Conservation (phyloP, 1,284 basidiomycete species). For the Lentinula novae-zelandiae region DNA sequence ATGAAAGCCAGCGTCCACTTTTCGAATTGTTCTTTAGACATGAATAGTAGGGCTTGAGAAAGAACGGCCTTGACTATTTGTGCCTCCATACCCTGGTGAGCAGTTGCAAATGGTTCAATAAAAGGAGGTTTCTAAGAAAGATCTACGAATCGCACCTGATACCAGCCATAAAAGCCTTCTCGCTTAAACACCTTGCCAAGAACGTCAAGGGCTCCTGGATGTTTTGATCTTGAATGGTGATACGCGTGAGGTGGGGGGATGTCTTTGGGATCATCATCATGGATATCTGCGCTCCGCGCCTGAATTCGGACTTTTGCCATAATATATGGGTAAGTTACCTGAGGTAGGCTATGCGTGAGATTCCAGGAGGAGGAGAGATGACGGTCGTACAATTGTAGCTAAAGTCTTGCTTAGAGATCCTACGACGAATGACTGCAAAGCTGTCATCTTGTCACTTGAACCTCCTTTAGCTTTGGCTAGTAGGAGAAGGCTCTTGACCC, state of each 20-base stretch:
- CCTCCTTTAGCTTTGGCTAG: slow-evolving; percentile 50
- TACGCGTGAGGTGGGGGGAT: slow-evolving; percentile 26
- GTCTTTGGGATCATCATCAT: slow-evolving; percentile 44
- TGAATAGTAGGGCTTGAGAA: slow-evolving; percentile 65
- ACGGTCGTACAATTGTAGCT: slow-evolving; percentile 80
- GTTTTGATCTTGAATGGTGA: slow-evolving; percentile 38
- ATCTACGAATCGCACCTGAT: slow-evolving; percentile 63
- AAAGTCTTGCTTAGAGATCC: slow-evolving; percentile 96
- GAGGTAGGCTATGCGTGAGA: neutral
- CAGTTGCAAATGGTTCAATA: neutral
- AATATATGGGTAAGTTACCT: slow-evolving; percentile 92
- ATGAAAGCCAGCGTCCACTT: slow-evolving; percentile 70
- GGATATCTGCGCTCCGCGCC: slow-evolving; percentile 52
- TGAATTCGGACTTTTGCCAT: slow-evolving; percentile 99
- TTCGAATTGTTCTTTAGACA: slow-evolving; percentile 82
- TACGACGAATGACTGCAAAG: slow-evolving; percentile 80
- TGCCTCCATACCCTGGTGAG: slow-evolving; percentile 66
- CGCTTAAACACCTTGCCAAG: slow-evolving; percentile 71
- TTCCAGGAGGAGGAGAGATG: slow-evolving; percentile 3
- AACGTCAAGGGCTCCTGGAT: slow-evolving; percentile 75
- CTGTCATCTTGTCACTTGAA: slow-evolving; percentile 60
- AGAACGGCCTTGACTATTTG: slow-evolving; percentile 78
- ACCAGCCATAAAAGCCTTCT: slow-evolving; percentile 88
- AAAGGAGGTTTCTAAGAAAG: neutral
- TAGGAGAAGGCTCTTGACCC: slow-evolving; percentile 74